These are phyloP conservation scores for Xylariales sp. DNA, from an alignment of 2,329 filamentous ascomycete species.

Conservation along the genomic window DNA sequence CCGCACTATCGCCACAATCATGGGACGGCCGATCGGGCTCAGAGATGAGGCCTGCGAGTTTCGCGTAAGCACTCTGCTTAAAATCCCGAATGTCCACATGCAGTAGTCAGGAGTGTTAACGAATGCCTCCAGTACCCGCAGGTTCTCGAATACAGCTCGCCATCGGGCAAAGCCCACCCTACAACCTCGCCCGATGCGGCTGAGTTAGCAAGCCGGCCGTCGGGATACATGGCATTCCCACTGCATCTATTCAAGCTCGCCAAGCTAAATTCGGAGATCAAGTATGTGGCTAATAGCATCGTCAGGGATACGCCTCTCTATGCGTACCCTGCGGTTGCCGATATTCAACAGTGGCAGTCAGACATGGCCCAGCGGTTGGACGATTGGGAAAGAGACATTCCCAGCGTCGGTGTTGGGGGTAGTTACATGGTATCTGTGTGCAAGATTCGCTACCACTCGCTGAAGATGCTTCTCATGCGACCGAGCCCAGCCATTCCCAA, in stretches of 20 bases:
- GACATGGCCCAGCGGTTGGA: conserved; percentile 34
- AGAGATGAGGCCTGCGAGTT: conserved; percentile 52
- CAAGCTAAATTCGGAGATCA: conserved; percentile 52
- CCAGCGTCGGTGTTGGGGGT: background rate
- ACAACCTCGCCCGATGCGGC: too few relatives aligned
- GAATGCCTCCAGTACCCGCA: too few relatives aligned
- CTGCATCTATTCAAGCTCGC: conserved; percentile 44
- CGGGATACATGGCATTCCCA: conserved; percentile 28
- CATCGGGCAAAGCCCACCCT: too few relatives aligned
- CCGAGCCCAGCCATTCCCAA: conserved; percentile 48
- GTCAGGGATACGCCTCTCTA: conserved; percentile 41
- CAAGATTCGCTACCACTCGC: conserved; percentile 40
- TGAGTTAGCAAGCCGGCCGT: too few relatives aligned
- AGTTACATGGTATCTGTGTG: conserved; percentile 28
- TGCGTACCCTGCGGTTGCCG: conserved; percentile 39
- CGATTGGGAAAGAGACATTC: conserved; percentile 27
- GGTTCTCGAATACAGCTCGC: too few relatives aligned
- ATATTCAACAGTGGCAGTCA: conserved; percentile 41
- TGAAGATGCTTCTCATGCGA: conserved; percentile 44
- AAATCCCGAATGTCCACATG: too few relatives aligned
- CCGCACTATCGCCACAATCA: conserved; percentile 47
- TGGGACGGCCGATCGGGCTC: conserved; percentile 51
- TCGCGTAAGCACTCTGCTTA: conserved; percentile 34
- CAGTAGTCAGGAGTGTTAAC: too few relatives aligned
- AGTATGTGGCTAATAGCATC: conserved; percentile 51